Conservation (phyloP, 2,329 filamentous ascomycete species). For the Camptophora hylomeconis region DNA sequence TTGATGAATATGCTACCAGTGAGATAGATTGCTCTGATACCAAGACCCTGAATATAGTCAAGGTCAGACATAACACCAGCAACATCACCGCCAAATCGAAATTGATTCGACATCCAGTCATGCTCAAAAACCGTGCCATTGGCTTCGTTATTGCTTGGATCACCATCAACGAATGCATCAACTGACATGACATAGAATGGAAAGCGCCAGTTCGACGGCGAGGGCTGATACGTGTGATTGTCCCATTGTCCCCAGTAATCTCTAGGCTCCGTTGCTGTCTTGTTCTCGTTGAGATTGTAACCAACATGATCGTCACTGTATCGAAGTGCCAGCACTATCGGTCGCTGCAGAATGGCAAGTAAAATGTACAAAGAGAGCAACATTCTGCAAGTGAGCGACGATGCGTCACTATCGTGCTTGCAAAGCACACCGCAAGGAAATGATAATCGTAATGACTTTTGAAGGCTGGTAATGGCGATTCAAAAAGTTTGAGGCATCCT, state of each 20-base stretch:
- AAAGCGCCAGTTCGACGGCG: constrained; percentile 40
- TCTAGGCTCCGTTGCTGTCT: constrained; percentile 31
- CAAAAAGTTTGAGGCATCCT: too few relatives aligned
- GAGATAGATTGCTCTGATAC: constrained; percentile 38
- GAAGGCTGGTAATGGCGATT: too few relatives aligned
- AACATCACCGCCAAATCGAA: constrained; percentile 40
- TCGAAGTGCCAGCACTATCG: not conserved
- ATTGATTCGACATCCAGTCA: constrained; percentile 37
- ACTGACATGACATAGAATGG: constrained; percentile 43
- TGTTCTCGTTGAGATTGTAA: constrained; percentile 40
- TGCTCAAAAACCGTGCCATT: constrained; percentile 40
- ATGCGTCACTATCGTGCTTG: too few relatives aligned
- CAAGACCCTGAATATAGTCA: constrained; percentile 42
- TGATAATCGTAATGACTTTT: too few relatives aligned
- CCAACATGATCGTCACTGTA: constrained; percentile 19
- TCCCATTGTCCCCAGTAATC: constrained; percentile 36
- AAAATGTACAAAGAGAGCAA: too few relatives aligned
- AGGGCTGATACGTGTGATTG: constrained; percentile 29
- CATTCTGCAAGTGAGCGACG: too few relatives aligned
- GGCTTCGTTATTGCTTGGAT: constrained; percentile 39
- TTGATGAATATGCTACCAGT: constrained; percentile 42
- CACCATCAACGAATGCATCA: constrained; percentile 40
- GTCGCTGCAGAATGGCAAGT: too few relatives aligned
- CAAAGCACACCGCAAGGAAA: too few relatives aligned
- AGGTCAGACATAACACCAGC: constrained; percentile 36